Percentiles rank a stretch among this genome's conserved stretches.
Evolutionary conservation across 1,284 basidiomycete genomes (phyloP).

Genomic region (Fomes fomentarius): DNA sequence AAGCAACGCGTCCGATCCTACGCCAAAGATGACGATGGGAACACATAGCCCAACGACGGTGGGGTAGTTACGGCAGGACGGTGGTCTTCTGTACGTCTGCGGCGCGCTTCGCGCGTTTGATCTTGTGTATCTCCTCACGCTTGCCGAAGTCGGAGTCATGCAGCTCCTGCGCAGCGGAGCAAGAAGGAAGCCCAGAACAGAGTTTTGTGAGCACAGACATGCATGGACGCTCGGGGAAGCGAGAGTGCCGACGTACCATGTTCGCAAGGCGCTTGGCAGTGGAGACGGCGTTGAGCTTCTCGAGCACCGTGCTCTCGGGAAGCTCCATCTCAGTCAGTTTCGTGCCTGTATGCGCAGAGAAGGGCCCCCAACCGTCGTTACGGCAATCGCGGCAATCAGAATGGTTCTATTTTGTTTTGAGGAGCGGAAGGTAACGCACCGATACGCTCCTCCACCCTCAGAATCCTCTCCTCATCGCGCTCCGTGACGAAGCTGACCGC

Average conservation of each 20-base stretch:
- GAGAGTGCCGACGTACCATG: conserved; percentile 61
- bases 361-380: background rate
- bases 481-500: conserved; percentile 97
- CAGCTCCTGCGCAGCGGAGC: conserved; percentile 63
- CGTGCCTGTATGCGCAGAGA: conserved; percentile 51
- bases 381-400: too few relatives aligned
- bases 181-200: too few relatives aligned
- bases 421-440: conserved; percentile 49
- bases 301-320: conserved; percentile 84
- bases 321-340: conserved; percentile 74
- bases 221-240: background rate
- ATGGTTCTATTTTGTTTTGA: too few relatives aligned
- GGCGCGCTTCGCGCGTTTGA: conserved; percentile 55
- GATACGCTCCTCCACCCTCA: conserved; percentile 87
- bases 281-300: conserved; percentile 86
- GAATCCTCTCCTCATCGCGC: conserved; percentile 84
- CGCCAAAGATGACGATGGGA: too few relatives aligned
- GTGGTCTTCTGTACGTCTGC: conserved; percentile 26
- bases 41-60: too few relatives aligned
- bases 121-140: conserved; percentile 78
- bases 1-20: too few relatives aligned
- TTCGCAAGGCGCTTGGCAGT: conserved; percentile 92
- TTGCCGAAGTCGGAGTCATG: conserved; percentile 92
- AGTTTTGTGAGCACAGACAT: too few relatives aligned
- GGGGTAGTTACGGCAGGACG: conserved; percentile 1